These are phyloP conservation scores for Ceriops zippeliana DNA, from an alignment of 345 rosid species.

Conservation along the genomic window DNA sequence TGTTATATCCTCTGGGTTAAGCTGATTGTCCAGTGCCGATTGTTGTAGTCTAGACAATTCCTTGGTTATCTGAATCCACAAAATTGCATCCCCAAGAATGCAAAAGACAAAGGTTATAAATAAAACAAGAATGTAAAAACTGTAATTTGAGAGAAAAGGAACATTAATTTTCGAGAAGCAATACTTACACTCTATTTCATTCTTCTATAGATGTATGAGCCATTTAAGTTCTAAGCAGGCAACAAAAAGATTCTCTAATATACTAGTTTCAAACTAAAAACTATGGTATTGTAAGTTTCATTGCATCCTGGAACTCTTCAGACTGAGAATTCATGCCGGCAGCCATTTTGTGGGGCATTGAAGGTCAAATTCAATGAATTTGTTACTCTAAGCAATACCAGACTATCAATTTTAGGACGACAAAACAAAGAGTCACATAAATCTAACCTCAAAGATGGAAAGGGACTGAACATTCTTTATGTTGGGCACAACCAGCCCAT, in stretches of 20 bases:
- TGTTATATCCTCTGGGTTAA: conserved; percentile 61
- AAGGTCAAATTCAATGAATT: too few relatives aligned
- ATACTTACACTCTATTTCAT: neutral
- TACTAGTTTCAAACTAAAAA: neutral
- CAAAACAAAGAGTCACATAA: neutral
- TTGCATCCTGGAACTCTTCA: neutral
- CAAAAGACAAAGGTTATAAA: neutral
- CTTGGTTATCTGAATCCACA: conserved; percentile 53
- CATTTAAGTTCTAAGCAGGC: neutral
- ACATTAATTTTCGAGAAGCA: neutral
- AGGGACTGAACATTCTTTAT: conserved; percentile 85
- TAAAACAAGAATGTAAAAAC: neutral
- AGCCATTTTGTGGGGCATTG: neutral
- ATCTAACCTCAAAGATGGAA: conserved; percentile 66
- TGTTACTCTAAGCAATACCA: neutral
- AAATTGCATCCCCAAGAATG: neutral
- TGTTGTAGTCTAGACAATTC: conserved; percentile 75
- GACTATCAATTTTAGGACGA: neutral
- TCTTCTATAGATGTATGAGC: neutral
- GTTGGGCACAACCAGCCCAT: conserved; percentile 86
- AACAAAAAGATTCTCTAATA: neutral
- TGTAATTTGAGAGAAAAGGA: neutral
- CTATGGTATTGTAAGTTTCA: neutral
- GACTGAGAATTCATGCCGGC: neutral
- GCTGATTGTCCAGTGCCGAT: conserved; percentile 63